A percentile compares a stretch with the other conserved stretches of the same genome.
Evolutionary conservation across 2,329 filamentous ascomycete species (phyloP).

Genomic region (Aspergillus sp.): DNA sequence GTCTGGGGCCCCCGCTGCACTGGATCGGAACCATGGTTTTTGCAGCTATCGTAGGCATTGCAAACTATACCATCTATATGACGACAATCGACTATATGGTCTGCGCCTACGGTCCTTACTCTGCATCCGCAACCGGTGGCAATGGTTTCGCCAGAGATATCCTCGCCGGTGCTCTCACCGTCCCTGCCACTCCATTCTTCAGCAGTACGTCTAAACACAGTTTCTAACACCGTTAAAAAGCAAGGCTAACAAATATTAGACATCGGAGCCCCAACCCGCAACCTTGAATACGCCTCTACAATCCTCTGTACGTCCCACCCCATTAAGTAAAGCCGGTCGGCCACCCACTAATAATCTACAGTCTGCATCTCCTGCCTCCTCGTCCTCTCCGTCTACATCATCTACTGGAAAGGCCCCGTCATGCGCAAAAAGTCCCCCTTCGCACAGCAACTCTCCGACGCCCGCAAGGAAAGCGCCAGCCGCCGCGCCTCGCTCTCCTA

Average conservation of each 20-base stretch:
- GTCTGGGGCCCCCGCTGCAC: slow-evolving; percentile 54
- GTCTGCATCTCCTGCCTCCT: slow-evolving; percentile 61
- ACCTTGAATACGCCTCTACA: slow-evolving; percentile 61
- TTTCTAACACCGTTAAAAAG: too few relatives aligned
- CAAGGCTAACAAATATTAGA: slow-evolving; percentile 33
- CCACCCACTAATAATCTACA: too few relatives aligned
- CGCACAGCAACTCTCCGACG: slow-evolving; percentile 60
- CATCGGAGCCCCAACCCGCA: slow-evolving; percentile 52
- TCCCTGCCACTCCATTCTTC: slow-evolving; percentile 57
- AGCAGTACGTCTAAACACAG: slow-evolving; percentile 29
- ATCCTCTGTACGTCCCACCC: slow-evolving; percentile 52
- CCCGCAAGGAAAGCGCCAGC: slow-evolving; percentile 7
- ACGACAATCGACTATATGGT: slow-evolving; percentile 69
- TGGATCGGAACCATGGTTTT: slow-evolving; percentile 66
- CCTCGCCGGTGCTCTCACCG: slow-evolving; percentile 63
- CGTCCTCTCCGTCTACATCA: slow-evolving; percentile 63
- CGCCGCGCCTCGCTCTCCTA: too few relatives aligned
- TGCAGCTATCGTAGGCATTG: slow-evolving; percentile 60
- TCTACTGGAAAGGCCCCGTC: slow-evolving; percentile 64
- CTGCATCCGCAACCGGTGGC: slow-evolving; percentile 66
- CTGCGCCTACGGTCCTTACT: slow-evolving; percentile 65
- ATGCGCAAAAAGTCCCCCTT: slow-evolving; percentile 64
- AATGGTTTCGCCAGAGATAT: slow-evolving; percentile 67
- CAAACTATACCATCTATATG: slow-evolving; percentile 65
- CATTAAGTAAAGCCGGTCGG: neutral